Conservation (phyloP, 805 yeast species). For the Metschnikowia matae region DNA sequence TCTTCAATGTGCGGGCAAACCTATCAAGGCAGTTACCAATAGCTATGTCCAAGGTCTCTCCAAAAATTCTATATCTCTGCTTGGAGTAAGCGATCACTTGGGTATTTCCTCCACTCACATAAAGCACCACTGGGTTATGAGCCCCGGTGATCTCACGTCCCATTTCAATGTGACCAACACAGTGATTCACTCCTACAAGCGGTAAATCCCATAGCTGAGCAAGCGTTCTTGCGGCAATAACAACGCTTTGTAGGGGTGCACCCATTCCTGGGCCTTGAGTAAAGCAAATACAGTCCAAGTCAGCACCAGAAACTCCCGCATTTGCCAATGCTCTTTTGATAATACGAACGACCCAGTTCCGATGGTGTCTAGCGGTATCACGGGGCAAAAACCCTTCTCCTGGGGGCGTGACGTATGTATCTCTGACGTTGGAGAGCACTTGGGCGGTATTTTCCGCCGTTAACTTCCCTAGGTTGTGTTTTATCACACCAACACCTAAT, state of each 20-base stretch:
- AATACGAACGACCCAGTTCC: conserved; percentile 88
- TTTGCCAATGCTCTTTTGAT: conserved; percentile 63
- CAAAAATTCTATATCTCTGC: conserved; percentile 93
- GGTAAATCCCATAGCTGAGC: conserved; percentile 79
- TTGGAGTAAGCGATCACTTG: conserved; percentile 96
- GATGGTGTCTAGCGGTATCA: conserved; percentile 94
- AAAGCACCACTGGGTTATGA: conserved; percentile 90
- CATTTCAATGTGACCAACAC: conserved; percentile 98
- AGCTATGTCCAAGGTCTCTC: conserved; percentile 97
- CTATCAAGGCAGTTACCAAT: conserved; percentile 96
- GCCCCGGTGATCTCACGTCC: conserved; percentile 99
- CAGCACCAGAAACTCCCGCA: conserved; percentile 47
- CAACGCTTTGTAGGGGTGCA: conserved; percentile 93
- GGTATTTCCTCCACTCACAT: conserved; percentile 98
- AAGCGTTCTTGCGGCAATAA: conserved; percentile 84
- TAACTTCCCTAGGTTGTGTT: conserved; percentile 62
- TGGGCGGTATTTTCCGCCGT: conserved; percentile 59
- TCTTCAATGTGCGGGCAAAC: conserved; percentile 86
- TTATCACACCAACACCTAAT: conserved; percentile 88
- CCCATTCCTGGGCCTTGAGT: conserved; percentile 99
- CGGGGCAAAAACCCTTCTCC: conserved; percentile 97
- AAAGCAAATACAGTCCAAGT: conserved; percentile 80
- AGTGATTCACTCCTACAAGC: conserved; percentile 91
- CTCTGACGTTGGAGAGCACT: conserved; percentile 85
- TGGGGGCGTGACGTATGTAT: conserved; percentile 93